phyloP scores from a whole-genome alignment of 78 protist species.

The Speleostelium caveatum region DNA sequence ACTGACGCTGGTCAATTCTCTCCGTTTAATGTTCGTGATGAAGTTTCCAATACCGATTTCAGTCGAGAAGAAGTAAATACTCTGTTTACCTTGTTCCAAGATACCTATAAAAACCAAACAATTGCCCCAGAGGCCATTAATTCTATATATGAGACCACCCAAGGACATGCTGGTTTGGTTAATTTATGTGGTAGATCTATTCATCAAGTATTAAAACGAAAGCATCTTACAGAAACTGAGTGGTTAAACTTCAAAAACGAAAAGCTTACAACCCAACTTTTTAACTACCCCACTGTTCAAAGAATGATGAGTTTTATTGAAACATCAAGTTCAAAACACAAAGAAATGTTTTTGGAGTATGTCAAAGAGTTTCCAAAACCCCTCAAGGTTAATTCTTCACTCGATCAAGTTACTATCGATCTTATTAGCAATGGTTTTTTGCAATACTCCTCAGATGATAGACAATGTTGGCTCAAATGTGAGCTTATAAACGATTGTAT shows the following conservation, averaged over 20 bases:
- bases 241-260: background rate
- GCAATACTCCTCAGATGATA: too few relatives aligned
- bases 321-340: background rate
- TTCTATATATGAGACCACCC: background rate
- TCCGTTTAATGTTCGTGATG: background rate
- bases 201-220: background rate
- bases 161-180: background rate
- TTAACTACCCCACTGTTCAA: background rate
- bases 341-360: background rate
- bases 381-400: too few relatives aligned
- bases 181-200: background rate
- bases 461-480: too few relatives aligned
- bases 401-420: too few relatives aligned
- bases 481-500: too few relatives aligned
- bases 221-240: background rate
- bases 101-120: background rate
- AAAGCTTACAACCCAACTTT: background rate
- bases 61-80: background rate
- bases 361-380: background rate
- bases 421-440: too few relatives aligned
- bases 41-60: background rate
- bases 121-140: background rate
- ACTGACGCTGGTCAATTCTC: background rate
- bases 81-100: background rate
- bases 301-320: background rate